phyloP scores from a whole-genome alignment of 2,329 filamentous ascomycete species.

The Paecilomyces fulvus region DNA sequence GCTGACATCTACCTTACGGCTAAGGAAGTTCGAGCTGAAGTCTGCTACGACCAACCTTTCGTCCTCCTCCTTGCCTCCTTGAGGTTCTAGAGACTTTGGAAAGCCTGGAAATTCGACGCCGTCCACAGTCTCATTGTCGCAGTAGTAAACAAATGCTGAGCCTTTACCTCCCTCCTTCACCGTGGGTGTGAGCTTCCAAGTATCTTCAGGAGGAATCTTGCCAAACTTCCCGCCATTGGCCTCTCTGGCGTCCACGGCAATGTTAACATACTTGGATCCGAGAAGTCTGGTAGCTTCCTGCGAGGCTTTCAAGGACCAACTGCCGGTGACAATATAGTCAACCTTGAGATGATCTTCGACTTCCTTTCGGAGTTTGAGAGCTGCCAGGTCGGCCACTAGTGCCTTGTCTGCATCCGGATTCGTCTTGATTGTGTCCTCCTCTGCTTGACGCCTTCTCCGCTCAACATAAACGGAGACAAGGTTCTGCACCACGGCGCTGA shows the following conservation, averaged over 20 bases:
- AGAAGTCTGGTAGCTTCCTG: constrained; percentile 73
- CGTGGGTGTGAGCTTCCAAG: constrained; percentile 63
- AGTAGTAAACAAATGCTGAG: constrained; percentile 71
- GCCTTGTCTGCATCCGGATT: constrained; percentile 38
- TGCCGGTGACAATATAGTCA: constrained; percentile 85
- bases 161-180: constrained; percentile 45
- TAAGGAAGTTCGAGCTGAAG: constrained; percentile 92
- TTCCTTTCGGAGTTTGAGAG: constrained; percentile 53
- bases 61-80: constrained; percentile 48
- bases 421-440: constrained; percentile 43
- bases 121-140: constrained; percentile 83
- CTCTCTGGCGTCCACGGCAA: constrained; percentile 59
- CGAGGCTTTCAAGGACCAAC: constrained; percentile 82
- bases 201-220: constrained; percentile 65
- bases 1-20: constrained; percentile 63
- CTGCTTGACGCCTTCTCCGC: constrained; percentile 53
- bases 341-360: constrained; percentile 65
- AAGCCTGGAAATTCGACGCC: constrained; percentile 79
- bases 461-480: constrained; percentile 75
- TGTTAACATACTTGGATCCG: constrained; percentile 67
- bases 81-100: constrained; percentile 55
- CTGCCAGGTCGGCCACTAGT: constrained; percentile 48
- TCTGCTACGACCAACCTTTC: constrained; percentile 77
- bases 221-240: constrained; percentile 75
- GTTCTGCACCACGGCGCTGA: constrained; percentile 77